A percentile compares a stretch with the other conserved stretches of the same genome.
These are phyloP conservation scores for Choiromyces venosus DNA, from an alignment of 495 filamentous ascomycete species.

Conservation along the genomic window DNA sequence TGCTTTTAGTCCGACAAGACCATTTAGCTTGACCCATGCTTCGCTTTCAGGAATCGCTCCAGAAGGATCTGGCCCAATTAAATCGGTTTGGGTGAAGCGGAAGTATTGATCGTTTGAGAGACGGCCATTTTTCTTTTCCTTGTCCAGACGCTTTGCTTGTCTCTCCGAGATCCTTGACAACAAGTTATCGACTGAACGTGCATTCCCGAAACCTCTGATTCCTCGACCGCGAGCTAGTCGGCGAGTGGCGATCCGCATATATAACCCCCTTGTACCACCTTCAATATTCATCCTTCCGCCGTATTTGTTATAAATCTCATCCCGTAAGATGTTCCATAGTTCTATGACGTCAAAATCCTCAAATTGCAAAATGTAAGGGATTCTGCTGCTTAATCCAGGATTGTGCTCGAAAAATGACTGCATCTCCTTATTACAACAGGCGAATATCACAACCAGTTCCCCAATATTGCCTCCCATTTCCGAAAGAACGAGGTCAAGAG, in stretches of 20 bases:
- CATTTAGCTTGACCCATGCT: constrained; percentile 55
- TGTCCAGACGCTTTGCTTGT: constrained; percentile 52
- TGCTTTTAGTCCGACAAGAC: constrained; percentile 51
- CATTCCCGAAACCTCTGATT: constrained; percentile 58
- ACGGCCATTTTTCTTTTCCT: constrained; percentile 42
- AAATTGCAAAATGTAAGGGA: constrained; percentile 63
- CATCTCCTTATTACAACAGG: constrained; percentile 74
- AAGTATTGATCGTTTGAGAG: constrained; percentile 43
- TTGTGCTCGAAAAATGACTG: constrained; percentile 75
- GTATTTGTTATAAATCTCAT: constrained; percentile 50
- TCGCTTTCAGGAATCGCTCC: constrained; percentile 45
- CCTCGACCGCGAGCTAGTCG: constrained; percentile 54
- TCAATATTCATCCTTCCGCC: constrained; percentile 51
- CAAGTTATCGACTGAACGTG: constrained; percentile 55
- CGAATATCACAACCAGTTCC: constrained; percentile 70
- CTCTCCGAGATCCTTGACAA: constrained; percentile 50
- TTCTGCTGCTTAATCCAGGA: constrained; percentile 64
- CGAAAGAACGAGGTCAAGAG: constrained; percentile 68
- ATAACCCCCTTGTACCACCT: constrained; percentile 53
- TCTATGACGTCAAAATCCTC: constrained; percentile 65
- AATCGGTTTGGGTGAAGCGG: constrained; percentile 51
- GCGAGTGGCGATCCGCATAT: constrained; percentile 53
- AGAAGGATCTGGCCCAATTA: constrained; percentile 58
- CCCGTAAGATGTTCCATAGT: constrained; percentile 53
- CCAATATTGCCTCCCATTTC: constrained; percentile 71